These are phyloP conservation scores for Saraca asoca DNA, from an alignment of 331 rosid species.

Conservation along the genomic window DNA sequence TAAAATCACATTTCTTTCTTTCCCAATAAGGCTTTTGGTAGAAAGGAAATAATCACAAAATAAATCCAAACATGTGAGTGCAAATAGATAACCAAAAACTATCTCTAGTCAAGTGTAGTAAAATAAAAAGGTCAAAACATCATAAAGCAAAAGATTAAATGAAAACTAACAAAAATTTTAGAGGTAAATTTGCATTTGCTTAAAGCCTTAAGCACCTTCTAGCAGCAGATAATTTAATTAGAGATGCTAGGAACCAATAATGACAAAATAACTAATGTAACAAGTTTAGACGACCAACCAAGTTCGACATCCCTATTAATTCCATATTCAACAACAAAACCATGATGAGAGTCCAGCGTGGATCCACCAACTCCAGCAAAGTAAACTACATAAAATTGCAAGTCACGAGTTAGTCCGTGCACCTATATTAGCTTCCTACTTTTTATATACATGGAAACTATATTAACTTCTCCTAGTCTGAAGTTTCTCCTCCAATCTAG, in stretches of 20 bases:
- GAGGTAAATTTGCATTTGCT: conserved; percentile 3
- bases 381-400: conserved; percentile 64
- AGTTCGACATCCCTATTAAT: conserved; percentile 81
- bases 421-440: conserved; percentile 1
- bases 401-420: conserved; percentile 30
- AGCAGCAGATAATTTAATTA: not conserved
- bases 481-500: conserved; percentile 28
- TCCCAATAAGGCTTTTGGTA: not conserved
- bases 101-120: too few relatives aligned
- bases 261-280: conserved; percentile 23
- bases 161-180: too few relatives aligned
- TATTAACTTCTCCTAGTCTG: conserved; percentile 9
- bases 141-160: conserved; percentile 16
- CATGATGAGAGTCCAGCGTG: conserved; percentile 93
- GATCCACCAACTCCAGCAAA: conserved; percentile 86
- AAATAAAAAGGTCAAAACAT: too few relatives aligned
- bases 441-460: not conserved
- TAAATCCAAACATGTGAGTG: conserved; percentile 6
- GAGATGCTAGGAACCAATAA: conserved; percentile 11
- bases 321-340: conserved; percentile 95
- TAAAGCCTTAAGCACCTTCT: conserved; percentile 15
- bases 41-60: not conserved
- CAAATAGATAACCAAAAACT: not conserved
- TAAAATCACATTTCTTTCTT: not conserved
- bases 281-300: conserved; percentile 59